A percentile compares a stretch with the other conserved stretches of the same genome.
phyloP scores from a whole-genome alignment of 176 grass and related monocot species.

The Phoenix dactylifera region DNA sequence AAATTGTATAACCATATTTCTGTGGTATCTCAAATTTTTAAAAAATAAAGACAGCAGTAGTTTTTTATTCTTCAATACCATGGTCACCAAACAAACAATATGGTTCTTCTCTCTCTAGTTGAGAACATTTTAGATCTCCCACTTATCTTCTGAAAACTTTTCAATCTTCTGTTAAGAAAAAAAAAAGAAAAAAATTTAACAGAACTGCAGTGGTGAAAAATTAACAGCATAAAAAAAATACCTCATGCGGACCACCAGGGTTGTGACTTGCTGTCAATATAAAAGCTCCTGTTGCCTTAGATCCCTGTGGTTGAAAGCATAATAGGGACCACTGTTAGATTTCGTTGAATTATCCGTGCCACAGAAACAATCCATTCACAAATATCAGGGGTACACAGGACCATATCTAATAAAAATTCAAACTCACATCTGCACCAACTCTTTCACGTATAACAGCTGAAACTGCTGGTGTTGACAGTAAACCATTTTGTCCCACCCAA shows the following conservation, averaged over 20 bases:
- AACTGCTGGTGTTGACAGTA: constrained; percentile 93
- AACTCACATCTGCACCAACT: constrained; percentile 83
- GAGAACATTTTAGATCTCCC: too few species aligned
- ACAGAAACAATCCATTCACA: too few species aligned
- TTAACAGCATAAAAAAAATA: constrained; percentile 13
- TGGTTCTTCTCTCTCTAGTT: too few species aligned
- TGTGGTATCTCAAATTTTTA: too few species aligned
- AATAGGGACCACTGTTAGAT: not conserved
- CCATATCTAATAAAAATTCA: constrained; percentile 14
- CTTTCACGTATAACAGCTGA: constrained; percentile 93
- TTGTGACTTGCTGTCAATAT: constrained; percentile 97
- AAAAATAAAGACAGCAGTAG: too few species aligned
- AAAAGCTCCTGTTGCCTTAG: constrained; percentile 88
- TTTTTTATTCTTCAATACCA: too few species aligned
- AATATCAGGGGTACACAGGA: not conserved
- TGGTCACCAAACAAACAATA: too few species aligned
- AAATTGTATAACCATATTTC: too few species aligned
- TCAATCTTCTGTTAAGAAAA: not conserved
- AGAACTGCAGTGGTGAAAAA: too few species aligned
- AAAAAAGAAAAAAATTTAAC: constrained; percentile 10
- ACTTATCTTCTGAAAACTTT: too few species aligned
- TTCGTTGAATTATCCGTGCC: too few species aligned
- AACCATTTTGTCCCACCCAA: constrained; percentile 82
- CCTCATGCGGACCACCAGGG: constrained; percentile 81
- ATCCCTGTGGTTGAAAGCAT: constrained; percentile 45